Base-by-base conservation (phyloP, 2,329 filamentous ascomycete species). In the Microdochium nivale region DNA sequence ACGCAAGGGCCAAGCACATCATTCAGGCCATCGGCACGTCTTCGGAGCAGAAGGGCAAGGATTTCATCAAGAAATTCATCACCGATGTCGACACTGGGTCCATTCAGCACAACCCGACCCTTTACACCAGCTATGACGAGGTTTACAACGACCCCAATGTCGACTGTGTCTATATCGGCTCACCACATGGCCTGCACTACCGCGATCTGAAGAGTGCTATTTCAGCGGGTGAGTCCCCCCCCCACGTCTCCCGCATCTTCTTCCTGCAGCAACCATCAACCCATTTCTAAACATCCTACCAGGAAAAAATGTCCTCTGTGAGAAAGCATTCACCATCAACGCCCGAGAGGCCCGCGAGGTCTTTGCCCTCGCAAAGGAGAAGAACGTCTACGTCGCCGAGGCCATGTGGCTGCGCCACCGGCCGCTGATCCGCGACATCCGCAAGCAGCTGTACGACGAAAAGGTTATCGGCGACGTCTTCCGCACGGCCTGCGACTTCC, bases 361-460 rank as follows among this genome's bases (percentile, higher is more conserved):
- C 2, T 65, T 73, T 14, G 63, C 56, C 1, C 67, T 69, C 0
- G 73, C 73, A 0, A 60, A 64, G 52, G 52, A 56, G 25, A 69
- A 69, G 52, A 66, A 67, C 9, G 66, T 75, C 2, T 76, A 70
- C 51, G 56, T 76, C 24, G 70, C 71, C 62, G 73, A 76, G 56
- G 73, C 71, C 11, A 69, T 75, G 67, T 74, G 72, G 73, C 69
- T 68, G 2, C 67, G 72, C 11, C 70, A 70, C 59, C 70, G 65
- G 19, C 70, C 73, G 0, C 55, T 75, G 2, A 60, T 69, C 2
- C 59, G 57, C 33, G 59, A 62, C 5, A 52, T 75, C 0, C 63
- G 64, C 46, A 58, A 60, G 11, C 43, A 71, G 1, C 51, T 76
- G 0, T 67, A 73, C 48, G 59, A 67, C 19, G 67, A 75, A 4